Conservation (phyloP, 345 rosid genomes). For the Boechera divaricarpa region DNA sequence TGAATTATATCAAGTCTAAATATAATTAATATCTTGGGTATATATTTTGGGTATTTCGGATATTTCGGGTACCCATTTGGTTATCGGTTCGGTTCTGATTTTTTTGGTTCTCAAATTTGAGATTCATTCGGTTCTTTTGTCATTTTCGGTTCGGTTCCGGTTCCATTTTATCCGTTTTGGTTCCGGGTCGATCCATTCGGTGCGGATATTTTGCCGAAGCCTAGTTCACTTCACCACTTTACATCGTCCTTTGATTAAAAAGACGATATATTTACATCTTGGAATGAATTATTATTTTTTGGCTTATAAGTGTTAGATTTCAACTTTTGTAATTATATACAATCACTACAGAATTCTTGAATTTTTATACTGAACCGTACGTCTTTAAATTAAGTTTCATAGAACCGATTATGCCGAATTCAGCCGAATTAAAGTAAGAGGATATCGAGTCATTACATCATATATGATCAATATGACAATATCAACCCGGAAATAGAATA, state of each 20-base stretch:
- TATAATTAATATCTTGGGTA: too few relatives aligned
- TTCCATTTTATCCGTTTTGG: too few relatives aligned
- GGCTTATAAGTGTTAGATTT: background rate
- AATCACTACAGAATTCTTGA: background rate
- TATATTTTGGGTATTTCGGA: too few relatives aligned
- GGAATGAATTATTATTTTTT: background rate
- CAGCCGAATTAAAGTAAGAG: background rate
- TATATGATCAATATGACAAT: background rate
- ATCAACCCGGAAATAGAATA: background rate
- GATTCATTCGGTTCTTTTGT: too few relatives aligned
- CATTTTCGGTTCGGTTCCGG: too few relatives aligned
- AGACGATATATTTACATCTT: background rate
- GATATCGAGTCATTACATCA: background rate
- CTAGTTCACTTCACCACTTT: constrained; percentile 2
- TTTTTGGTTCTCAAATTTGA: too few relatives aligned
- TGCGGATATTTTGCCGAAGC: too few relatives aligned
- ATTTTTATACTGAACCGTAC: background rate
- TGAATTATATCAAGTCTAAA: too few relatives aligned
- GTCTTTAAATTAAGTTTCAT: background rate
- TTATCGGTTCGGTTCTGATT: too few relatives aligned
- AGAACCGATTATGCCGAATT: background rate
- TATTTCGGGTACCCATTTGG: too few relatives aligned
- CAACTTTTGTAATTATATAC: background rate
- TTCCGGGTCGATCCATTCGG: too few relatives aligned
- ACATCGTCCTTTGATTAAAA: constrained; percentile 11